Evolutionary conservation across 192 early-diverging fungal species (phyloP).

Genomic region (Phlyctochytrium planicorne): DNA sequence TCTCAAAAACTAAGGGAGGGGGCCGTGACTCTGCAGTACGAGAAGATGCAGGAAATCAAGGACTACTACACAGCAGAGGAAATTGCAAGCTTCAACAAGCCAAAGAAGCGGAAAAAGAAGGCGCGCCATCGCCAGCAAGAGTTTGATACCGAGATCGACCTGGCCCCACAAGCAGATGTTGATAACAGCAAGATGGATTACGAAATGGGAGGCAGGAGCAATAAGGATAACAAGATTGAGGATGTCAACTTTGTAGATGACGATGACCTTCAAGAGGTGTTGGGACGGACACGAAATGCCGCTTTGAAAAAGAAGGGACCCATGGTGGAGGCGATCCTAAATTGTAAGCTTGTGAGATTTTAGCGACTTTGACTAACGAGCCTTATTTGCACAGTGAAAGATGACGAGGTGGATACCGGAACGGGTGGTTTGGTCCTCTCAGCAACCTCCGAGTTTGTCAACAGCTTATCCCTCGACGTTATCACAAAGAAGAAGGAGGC

Average conservation of each 20-base stretch:
- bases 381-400: slow-evolving; percentile 22
- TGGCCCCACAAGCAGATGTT: slow-evolving; percentile 19
- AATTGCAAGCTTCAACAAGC: slow-evolving; percentile 71
- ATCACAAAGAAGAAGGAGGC: not conserved
- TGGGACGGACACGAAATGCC: slow-evolving; percentile 71
- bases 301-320: slow-evolving; percentile 42
- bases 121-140: not conserved
- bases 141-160: slow-evolving; percentile 35
- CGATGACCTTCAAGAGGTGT: slow-evolving; percentile 84
- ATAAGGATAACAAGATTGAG: slow-evolving; percentile 28
- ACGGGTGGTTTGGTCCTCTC: slow-evolving; percentile 63
- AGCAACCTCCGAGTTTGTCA: slow-evolving; percentile 87
- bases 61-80: slow-evolving; percentile 94
- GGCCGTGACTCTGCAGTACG: slow-evolving; percentile 49
- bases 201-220: slow-evolving; percentile 19
- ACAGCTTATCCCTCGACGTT: slow-evolving; percentile 45
- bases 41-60: slow-evolving; percentile 59
- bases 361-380: slow-evolving; percentile 10
- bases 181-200: not conserved
- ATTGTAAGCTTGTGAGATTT: slow-evolving; percentile 41
- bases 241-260: slow-evolving; percentile 91
- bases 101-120: slow-evolving; percentile 64
- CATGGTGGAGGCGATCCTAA: slow-evolving; percentile 61
- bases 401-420: slow-evolving; percentile 1
- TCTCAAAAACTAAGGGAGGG: slow-evolving; percentile 47